Evolutionary conservation across 306 rosid species (phyloP).

Genomic region (Vigna angularis): DNA sequence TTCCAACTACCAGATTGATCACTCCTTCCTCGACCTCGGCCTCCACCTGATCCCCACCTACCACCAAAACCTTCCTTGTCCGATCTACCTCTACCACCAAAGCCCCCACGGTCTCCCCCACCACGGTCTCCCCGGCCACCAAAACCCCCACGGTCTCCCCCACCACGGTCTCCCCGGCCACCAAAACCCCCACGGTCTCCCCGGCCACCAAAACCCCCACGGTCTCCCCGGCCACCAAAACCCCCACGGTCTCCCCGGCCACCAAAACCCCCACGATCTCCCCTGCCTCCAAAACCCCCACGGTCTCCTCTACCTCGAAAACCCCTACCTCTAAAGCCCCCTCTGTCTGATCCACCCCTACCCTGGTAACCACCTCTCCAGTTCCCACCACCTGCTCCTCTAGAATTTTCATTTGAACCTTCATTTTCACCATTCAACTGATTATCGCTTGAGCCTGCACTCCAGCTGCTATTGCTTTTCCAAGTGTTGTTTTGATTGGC

Average conservation of each 20-base stretch:
- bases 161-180: slow-evolving; percentile 54
- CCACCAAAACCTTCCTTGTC: slow-evolving; percentile 60
- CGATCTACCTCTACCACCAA: slow-evolving; percentile 40
- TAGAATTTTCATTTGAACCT: slow-evolving; percentile 48
- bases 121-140: slow-evolving; percentile 62
- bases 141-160: too few relatives aligned
- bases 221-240: slow-evolving; percentile 54
- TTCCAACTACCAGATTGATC: slow-evolving; percentile 67
- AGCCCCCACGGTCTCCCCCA: slow-evolving; percentile 48
- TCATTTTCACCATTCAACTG: slow-evolving; percentile 31
- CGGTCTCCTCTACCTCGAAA: slow-evolving; percentile 56
- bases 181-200: slow-evolving; percentile 54
- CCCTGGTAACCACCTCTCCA: slow-evolving; percentile 66
- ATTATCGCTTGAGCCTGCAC: slow-evolving; percentile 46
- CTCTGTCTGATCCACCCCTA: slow-evolving; percentile 54
- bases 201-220: slow-evolving; percentile 35
- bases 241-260: slow-evolving; percentile 59
- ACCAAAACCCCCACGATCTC: slow-evolving; percentile 62
- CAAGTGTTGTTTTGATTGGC: slow-evolving; percentile 37
- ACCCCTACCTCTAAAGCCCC: slow-evolving; percentile 67
- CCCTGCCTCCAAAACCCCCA: slow-evolving; percentile 58
- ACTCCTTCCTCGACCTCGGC: slow-evolving; percentile 80
- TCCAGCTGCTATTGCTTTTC: slow-evolving; percentile 52
- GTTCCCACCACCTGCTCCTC: slow-evolving; percentile 51
- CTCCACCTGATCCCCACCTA: slow-evolving; percentile 61